Percentiles rank a stretch among this genome's conserved stretches.
Conservation (phyloP, 768 basidiomycete species). For the Pleurotus platypus region DNA sequence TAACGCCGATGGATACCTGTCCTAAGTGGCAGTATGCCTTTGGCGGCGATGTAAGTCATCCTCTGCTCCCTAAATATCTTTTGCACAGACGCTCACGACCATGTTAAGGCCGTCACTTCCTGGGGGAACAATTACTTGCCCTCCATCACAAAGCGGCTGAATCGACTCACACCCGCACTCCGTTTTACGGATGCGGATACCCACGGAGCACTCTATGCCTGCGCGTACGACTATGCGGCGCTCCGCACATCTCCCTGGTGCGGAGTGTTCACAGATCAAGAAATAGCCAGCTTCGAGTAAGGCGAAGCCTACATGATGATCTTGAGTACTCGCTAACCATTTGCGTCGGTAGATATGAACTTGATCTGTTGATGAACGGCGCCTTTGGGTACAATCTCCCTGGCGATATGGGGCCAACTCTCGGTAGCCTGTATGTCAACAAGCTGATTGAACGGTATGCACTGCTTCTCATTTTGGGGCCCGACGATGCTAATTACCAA, state of each 20-base stretch:
- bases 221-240: conserved; percentile 37
- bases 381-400: conserved; percentile 32
- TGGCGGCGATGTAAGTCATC: conserved; percentile 21
- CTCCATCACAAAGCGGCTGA: conserved; percentile 30
- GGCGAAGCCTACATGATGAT: conserved; percentile 4
- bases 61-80: neutral
- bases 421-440: conserved; percentile 35
- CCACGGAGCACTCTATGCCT: conserved; percentile 38
- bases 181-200: conserved; percentile 28
- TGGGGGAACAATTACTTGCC: conserved; percentile 32
- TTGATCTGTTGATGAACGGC: conserved; percentile 34
- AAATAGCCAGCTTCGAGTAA: conserved; percentile 33
- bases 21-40: conserved; percentile 27
- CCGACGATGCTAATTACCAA: neutral
- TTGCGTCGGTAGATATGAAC: conserved; percentile 28
- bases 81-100: no score
- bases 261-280: conserved; percentile 27
- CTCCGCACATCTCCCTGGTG: conserved; percentile 36
- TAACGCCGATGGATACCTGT: conserved; percentile 38
- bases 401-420: conserved; percentile 26
- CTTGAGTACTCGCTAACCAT: neutral
- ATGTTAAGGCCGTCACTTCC: conserved; percentile 13
- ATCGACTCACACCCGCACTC: conserved; percentile 27
- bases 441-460: conserved; percentile 33
- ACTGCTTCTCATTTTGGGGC: neutral